Evolutionary conservation across 2,329 filamentous ascomycete species (phyloP).

Genomic region (Ophiostoma triangulosporum): DNA sequence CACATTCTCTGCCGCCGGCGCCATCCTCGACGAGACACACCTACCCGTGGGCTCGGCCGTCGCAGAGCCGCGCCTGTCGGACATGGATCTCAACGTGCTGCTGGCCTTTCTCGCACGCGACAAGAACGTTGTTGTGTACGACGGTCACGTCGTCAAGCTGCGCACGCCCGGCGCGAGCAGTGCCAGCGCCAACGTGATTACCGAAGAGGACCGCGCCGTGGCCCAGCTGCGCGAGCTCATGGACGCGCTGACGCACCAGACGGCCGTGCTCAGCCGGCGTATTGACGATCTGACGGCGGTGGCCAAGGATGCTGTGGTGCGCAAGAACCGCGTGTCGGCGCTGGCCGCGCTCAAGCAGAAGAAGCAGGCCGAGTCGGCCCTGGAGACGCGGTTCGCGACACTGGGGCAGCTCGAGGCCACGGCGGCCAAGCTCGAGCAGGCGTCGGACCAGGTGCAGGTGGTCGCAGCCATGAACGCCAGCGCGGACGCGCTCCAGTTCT

Average conservation of each 20-base stretch:
- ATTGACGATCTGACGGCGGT: constrained; percentile 49
- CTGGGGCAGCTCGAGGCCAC: constrained; percentile 66
- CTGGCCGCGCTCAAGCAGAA: constrained; percentile 68
- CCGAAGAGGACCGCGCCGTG: constrained; percentile 66
- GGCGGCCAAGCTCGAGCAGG: constrained; percentile 71
- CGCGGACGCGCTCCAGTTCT: constrained; percentile 52
- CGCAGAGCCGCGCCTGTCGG: constrained; percentile 39
- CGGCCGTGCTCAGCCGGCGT: constrained; percentile 50
- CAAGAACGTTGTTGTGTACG: constrained; percentile 42
- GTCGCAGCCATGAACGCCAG: constrained; percentile 73
- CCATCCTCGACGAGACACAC: constrained; percentile 26
- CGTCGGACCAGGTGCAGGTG: constrained; percentile 70
- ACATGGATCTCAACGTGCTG: constrained; percentile 55
- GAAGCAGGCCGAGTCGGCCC: constrained; percentile 62
- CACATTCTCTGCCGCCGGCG: constrained; percentile 33
- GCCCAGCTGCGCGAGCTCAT: constrained; percentile 73
- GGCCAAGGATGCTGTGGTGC: constrained; percentile 48
- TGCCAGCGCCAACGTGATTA: constrained; percentile 54
- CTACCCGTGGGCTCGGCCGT: not conserved
- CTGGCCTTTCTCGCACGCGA: constrained; percentile 58
- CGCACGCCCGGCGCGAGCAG: constrained; percentile 27
- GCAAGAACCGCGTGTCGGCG: constrained; percentile 61
- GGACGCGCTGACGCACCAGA: constrained; percentile 58
- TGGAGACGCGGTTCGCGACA: constrained; percentile 11
- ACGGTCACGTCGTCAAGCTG: constrained; percentile 63